Base-by-base conservation (phyloP, 805 yeast species). In the Wickerhamiella cacticola region DNA sequence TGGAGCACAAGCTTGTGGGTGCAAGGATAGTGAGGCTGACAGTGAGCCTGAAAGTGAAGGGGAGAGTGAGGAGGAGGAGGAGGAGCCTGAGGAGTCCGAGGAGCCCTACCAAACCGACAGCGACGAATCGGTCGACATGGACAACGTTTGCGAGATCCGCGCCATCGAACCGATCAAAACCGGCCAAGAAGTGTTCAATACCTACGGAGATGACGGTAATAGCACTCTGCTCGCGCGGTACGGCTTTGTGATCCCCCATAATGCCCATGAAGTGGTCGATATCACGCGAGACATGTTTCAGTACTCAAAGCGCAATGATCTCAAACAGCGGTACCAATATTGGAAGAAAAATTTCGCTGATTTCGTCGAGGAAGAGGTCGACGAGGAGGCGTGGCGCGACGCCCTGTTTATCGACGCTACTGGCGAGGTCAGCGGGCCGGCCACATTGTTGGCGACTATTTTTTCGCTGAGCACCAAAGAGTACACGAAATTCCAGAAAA, bases 141-240 rank as follows among this genome's bases (percentile, higher is more conserved):
- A 56, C 3, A 67, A 64, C 50, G 79, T 87, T 53, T 84, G 94
- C 55, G 95, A 86, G 55, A 76, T 87, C 12, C 69, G 75, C 0
- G 57, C 80, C 2, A 66, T 69, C 16, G 60, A 59, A 12, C 58
- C 63, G 1, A 74, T 83, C 0, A 45, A 56, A 1, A 59, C 64
- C 28, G 75, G 76, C 6, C 61, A 68, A 10, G 96, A 89, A 58
- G 58, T 89, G 12, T 83, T 79, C 68, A 87, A 85, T 63, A 78
- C 92, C 0, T 88, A 87, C 56, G 96, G 96, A 0, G 80, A 78
- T 23, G 68, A 80, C 34, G 64, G 79, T 13, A 85, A 83, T 55
- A 69, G 82, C 0, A 71, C 75, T 31, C 64, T 88, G 35, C 61
- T 87, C 12, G 76, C 87, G 12, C 72, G 83, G 49, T 88, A 87